Percentiles rank a stretch among this genome's conserved stretches.
These are phyloP conservation scores for Artemisia annua DNA, from an alignment of 129 eudicot species.

Conservation along the genomic window DNA sequence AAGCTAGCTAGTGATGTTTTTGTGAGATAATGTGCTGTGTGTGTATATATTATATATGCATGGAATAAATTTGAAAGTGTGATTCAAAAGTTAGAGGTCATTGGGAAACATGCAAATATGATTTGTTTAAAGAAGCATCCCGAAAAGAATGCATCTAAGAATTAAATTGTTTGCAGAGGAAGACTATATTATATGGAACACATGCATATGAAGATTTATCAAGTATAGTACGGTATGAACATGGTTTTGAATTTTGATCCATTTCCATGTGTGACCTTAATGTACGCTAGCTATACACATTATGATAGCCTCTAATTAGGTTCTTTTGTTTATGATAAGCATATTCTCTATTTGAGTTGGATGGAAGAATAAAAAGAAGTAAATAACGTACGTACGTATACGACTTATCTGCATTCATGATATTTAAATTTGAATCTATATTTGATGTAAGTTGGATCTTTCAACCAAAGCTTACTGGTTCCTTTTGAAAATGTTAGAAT, in stretches of 20 bases:
- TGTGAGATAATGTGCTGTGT: constrained; percentile 2
- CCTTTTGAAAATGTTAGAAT: too few relatives aligned
- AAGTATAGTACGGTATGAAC: constrained; percentile 38
- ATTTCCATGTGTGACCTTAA: constrained; percentile 24
- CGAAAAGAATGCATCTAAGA: constrained; percentile 43
- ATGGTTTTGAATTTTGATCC: constrained; percentile 29
- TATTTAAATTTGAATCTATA: neutral
- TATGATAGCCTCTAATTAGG: neutral
- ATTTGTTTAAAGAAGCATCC: constrained; percentile 34
- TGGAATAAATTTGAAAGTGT: neutral
- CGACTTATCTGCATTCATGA: too few relatives aligned
- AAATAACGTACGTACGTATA: too few relatives aligned
- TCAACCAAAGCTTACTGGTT: too few relatives aligned
- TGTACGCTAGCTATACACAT: neutral
- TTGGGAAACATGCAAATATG: constrained; percentile 28
- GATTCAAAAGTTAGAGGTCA: neutral
- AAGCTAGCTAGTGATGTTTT: neutral
- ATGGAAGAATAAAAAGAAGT: too few relatives aligned
- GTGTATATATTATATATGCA: neutral
- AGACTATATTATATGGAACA: constrained; percentile 13
- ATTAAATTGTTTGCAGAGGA: constrained; percentile 29
- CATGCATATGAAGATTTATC: constrained; percentile 26
- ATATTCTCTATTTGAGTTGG: too few relatives aligned
- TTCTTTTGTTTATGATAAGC: too few relatives aligned
- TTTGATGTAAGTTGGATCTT: too few relatives aligned